A percentile compares a stretch with the other conserved stretches of the same genome.
These are phyloP conservation scores for Trichoderma gamsii DNA, from an alignment of 495 filamentous ascomycete genomes.

Conservation along the genomic window DNA sequence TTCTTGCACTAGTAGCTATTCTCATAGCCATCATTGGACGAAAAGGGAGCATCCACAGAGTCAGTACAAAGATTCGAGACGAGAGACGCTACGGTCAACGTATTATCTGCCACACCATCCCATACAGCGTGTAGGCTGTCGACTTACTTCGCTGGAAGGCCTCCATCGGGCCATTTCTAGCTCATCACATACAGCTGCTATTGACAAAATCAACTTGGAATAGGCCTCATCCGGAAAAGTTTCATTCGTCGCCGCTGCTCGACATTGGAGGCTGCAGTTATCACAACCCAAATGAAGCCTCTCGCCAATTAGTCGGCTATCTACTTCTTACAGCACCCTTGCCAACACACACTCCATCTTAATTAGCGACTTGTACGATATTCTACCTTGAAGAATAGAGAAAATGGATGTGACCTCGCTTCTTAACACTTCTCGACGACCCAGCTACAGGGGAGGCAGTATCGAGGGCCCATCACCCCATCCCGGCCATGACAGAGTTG, in stretches of 20 bases:
- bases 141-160: background rate
- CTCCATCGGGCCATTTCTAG: background rate
- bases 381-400: background rate
- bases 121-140: background rate
- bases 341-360: background rate
- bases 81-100: background rate
- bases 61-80: background rate
- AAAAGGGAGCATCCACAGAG: too few species aligned
- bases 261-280: background rate
- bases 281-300: background rate
- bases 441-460: background rate
- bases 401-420: constrained; percentile 32
- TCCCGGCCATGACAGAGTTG: background rate
- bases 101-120: background rate
- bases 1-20: too few species aligned
- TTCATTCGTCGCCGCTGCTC: background rate
- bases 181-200: background rate
- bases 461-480: background rate
- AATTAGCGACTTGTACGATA: background rate
- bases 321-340: background rate
- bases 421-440: constrained; percentile 24
- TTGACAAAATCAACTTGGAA: background rate
- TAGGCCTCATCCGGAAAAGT: background rate
- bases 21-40: too few species aligned
- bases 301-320: background rate